Conservation (phyloP, 176 grass and related monocot species). For the Chrysopogon serrulatus region DNA sequence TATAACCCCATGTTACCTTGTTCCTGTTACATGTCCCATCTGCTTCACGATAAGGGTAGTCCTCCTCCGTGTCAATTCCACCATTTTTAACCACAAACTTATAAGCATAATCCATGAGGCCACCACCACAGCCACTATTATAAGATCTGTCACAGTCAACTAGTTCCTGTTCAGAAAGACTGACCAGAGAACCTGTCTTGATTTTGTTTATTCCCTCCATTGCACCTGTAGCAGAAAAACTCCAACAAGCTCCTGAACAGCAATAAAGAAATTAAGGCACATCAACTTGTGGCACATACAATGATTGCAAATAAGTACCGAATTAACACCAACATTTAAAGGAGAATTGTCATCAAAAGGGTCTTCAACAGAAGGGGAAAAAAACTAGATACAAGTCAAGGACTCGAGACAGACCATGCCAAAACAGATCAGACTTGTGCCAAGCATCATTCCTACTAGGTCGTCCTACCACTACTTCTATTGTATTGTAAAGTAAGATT, state of each 20-base stretch:
- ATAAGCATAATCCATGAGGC: conserved; percentile 90
- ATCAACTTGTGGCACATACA: neutral
- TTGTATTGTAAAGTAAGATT: neutral
- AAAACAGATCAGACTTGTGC: neutral
- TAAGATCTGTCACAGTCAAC: conserved; percentile 84
- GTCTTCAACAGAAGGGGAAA: neutral
- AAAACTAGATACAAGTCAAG: neutral
- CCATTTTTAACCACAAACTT: conserved; percentile 84
- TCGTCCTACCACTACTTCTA: neutral
- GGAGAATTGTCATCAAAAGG: neutral
- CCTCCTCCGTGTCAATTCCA: conserved; percentile 84
- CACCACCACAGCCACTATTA: conserved; percentile 75
- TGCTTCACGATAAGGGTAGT: conserved; percentile 66
- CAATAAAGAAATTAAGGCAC: conserved; percentile 7
- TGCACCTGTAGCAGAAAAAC: conserved; percentile 90
- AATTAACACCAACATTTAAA: neutral
- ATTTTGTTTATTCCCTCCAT: conserved; percentile 99
- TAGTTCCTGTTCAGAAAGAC: conserved; percentile 90
- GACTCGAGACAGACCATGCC: neutral
- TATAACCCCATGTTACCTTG: conserved; percentile 47
- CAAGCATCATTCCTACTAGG: neutral
- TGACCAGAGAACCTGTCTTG: conserved; percentile 63
- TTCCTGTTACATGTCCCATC: conserved; percentile 72
- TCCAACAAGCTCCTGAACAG: conserved; percentile 86
- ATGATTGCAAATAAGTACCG: neutral